Evolutionary conservation across 2,329 filamentous ascomycete species (phyloP), one percentile per base, ranked within the genome.

Genomic region (Harringtonia aguacate): DNA sequence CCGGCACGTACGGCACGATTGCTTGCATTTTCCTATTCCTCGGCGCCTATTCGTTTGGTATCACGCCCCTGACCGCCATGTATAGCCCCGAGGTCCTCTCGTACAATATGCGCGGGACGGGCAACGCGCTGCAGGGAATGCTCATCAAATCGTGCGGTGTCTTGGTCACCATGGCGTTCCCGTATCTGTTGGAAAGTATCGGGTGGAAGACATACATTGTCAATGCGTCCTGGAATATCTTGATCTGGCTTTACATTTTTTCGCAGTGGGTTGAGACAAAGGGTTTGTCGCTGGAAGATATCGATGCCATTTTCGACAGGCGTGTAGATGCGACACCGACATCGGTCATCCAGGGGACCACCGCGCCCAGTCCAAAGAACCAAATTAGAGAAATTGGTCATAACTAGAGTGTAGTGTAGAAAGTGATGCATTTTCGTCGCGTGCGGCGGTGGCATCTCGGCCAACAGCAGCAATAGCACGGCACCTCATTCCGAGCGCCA

Each of bases 1-100:
- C 39, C 3, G 44, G 44, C 28, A 18, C 42, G 35, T 46, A 46
- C 21, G 44, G 38, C 33, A 45, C 44, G 15, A 29, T 76, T n/a
- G 70, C 68, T 21, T 68, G 75, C 53, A 69, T 75, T 40, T 76
- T 75, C 58, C 59, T 76, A 34, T 75, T 74, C 46, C 68, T 68
- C 1, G 67, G 69, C 46, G 62, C 71, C 27, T 77, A 67, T 57
- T 71, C 69, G 1, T 56, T 75, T 45, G 67, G 64, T 20, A 69
- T 67, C 61, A 69, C 68, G 20, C 66, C 67, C 43, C 61, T 72
- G 14, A 62, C 70, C 43, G 63, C 67, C 39, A 65, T 68, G 21
- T 72, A 66, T 47, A 53, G 60, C 2, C 57, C 62, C 20, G 63
- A 66, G 50, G 61, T 64, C 28, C 54, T 66, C 36, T 58, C 58